Evolutionary conservation across 768 basidiomycete genomes (phyloP).

Genomic region (Phaffia australis): DNA sequence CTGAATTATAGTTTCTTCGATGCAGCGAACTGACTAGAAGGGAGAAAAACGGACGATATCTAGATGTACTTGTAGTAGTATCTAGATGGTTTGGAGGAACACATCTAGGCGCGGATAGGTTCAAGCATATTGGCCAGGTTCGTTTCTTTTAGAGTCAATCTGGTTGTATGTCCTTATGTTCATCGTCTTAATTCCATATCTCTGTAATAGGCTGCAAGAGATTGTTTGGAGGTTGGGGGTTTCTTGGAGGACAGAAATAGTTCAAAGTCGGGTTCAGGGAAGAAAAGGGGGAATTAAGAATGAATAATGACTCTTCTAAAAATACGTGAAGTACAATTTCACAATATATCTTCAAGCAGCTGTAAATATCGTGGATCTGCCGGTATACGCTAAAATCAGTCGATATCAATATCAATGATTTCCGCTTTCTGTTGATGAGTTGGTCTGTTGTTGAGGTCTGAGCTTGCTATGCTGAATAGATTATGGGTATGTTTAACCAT

Average conservation of each 20-base stretch:
- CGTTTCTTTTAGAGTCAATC: not conserved
- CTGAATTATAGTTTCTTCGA: slow-evolving; percentile 11
- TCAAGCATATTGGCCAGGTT: slow-evolving; percentile 67
- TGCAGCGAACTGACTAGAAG: no score
- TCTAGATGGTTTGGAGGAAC: slow-evolving; percentile 90
- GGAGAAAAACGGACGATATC: no score
- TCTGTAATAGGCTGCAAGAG: slow-evolving; percentile 54
- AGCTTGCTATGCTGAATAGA: no score
- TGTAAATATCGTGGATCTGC: no score
- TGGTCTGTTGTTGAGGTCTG: no score
- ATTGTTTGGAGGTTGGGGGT: slow-evolving; percentile 76
- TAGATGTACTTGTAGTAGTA: slow-evolving; percentile 74
- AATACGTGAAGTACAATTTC: no score
- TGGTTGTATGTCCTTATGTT: not conserved
- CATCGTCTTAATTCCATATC: slow-evolving; percentile 32
- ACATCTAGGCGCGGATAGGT: slow-evolving; percentile 49
- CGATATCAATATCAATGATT: no score
- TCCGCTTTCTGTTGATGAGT: no score
- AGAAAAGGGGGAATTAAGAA: not conserved
- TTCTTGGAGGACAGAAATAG: slow-evolving; percentile 53
- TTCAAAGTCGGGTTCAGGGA: not conserved
- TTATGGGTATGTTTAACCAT: no score
- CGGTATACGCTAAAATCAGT: no score
- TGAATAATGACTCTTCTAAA: no score
- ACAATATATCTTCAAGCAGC: no score